phyloP scores from a whole-genome alignment of 1,139 yeast genomes.

The Taphrina wiesneri region DNA sequence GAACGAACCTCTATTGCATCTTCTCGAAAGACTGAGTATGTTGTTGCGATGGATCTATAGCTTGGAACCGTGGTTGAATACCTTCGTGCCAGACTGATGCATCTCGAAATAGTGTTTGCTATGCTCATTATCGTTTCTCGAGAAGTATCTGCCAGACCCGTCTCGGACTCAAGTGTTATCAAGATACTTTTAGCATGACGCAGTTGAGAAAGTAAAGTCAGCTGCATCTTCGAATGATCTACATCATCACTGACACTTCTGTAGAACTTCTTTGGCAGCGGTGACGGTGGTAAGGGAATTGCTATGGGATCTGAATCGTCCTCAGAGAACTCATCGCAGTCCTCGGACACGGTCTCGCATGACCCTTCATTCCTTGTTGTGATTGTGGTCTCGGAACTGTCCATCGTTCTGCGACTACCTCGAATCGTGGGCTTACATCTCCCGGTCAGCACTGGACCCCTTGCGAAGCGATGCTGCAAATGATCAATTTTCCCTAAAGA shows the following conservation, averaged over 20 bases:
- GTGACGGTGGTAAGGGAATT: slow-evolving; percentile 27
- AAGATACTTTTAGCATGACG: neutral
- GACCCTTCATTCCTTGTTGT: neutral
- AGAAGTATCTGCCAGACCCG: neutral
- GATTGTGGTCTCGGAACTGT: too few relatives aligned
- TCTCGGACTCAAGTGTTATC: neutral
- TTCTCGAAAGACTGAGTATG: slow-evolving; percentile 18
- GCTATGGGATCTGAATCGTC: slow-evolving; percentile 5
- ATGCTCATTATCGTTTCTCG: neutral
- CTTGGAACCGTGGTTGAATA: slow-evolving; percentile 16
- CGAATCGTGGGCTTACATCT: neutral
- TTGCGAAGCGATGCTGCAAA: slow-evolving; percentile 30
- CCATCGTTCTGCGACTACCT: neutral
- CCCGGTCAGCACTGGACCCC: neutral
- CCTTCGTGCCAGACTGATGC: slow-evolving; percentile 16
- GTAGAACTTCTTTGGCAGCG: neutral
- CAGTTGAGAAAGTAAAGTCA: neutral
- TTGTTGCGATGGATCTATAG: neutral
- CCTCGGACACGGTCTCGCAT: neutral
- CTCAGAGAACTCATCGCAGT: neutral
- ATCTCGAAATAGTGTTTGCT: neutral
- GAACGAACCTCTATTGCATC: slow-evolving; percentile 16
- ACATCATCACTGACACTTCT: slow-evolving; percentile 21
- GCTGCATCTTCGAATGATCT: slow-evolving; percentile 2
- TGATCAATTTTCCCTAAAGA: slow-evolving; percentile 16